These are phyloP conservation scores for Microascus cirrosus DNA, from an alignment of 2,329 filamentous ascomycete species.

Conservation along the genomic window DNA sequence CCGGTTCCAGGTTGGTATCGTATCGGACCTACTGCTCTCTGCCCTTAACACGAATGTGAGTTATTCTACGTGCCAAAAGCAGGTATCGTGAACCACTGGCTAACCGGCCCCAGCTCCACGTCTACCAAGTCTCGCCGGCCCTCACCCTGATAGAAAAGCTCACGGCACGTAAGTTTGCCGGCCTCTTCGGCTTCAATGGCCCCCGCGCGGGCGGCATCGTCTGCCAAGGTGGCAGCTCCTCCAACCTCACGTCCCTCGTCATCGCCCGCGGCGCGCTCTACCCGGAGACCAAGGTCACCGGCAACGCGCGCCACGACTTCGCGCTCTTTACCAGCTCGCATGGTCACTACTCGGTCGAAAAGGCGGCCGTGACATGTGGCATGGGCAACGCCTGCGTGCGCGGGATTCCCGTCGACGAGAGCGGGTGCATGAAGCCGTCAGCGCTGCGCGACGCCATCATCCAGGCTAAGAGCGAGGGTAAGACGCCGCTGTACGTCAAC, in stretches of 20 bases:
- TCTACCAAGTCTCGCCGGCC: conserved; percentile 87
- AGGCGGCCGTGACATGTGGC: conserved; percentile 84
- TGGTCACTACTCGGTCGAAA: conserved; percentile 90
- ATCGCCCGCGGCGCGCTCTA: conserved; percentile 80
- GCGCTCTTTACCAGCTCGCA: conserved; percentile 81
- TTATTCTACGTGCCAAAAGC: conserved; percentile 1
- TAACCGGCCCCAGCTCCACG: conserved; percentile 50
- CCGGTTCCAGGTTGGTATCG: conserved; percentile 59
- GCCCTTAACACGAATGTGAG: conserved; percentile 80
- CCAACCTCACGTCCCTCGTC: conserved; percentile 76
- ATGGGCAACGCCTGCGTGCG: conserved; percentile 67
- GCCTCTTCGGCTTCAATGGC: conserved; percentile 64
- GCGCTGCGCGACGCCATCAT: conserved; percentile 53
- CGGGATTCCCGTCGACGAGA: conserved; percentile 59
- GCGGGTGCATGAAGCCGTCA: conserved; percentile 59
- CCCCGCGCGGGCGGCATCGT: conserved; percentile 62
- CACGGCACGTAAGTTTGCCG: conserved; percentile 61
- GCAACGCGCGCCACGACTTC: conserved; percentile 56
- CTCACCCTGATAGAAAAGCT: conserved; percentile 80
- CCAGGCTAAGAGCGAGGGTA: conserved; percentile 52
- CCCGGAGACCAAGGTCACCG: conserved; percentile 62
- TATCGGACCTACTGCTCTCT: conserved; percentile 73
- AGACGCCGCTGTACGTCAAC: conserved; percentile 89
- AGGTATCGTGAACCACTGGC: not conserved
- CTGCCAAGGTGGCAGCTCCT: conserved; percentile 72